phyloP scores from a whole-genome alignment of 306 rosid genomes.

The Acacia crassicarpa region DNA sequence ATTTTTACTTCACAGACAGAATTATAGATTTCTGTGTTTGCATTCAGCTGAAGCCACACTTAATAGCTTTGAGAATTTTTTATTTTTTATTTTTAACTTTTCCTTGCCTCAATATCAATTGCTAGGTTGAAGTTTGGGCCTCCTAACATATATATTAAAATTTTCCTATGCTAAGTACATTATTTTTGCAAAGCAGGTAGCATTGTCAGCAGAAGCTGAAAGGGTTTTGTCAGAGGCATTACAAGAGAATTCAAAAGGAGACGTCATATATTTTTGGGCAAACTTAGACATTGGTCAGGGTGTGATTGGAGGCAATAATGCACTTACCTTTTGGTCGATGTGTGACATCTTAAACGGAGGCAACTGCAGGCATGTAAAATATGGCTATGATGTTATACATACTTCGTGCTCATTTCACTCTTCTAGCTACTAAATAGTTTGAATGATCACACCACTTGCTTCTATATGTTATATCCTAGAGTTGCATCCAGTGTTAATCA shows the following conservation, averaged over 20 bases:
- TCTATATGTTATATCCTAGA: constrained; percentile 15
- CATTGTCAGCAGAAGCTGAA: constrained; percentile 71
- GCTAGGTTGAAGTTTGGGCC: constrained; percentile 19
- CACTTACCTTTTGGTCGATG: constrained; percentile 85
- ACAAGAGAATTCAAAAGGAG: constrained; percentile 59
- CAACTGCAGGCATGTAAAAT: constrained; percentile 70
- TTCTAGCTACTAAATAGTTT: constrained; percentile 22
- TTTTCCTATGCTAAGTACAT: constrained; percentile 18
- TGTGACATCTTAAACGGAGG: constrained; percentile 95
- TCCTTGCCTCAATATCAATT: constrained; percentile 12
- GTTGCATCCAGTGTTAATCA: constrained; percentile 21
- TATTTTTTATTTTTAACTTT: not conserved
- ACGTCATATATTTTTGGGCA: constrained; percentile 89
- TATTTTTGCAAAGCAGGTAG: constrained; percentile 60
- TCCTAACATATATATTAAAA: not conserved
- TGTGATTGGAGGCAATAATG: constrained; percentile 46
- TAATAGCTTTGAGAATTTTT: constrained; percentile 8
- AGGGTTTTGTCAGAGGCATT: constrained; percentile 68
- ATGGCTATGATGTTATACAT: constrained; percentile 6
- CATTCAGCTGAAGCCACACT: not conserved
- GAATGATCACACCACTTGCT: constrained; percentile 20
- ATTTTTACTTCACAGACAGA: not conserved
- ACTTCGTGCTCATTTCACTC: constrained; percentile 8
- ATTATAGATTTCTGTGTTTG: constrained; percentile 2
- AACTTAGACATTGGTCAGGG: constrained; percentile 61